These are phyloP conservation scores for Schizothecium vesticola DNA, from an alignment of 495 filamentous ascomycete genomes.

Conservation along the genomic window DNA sequence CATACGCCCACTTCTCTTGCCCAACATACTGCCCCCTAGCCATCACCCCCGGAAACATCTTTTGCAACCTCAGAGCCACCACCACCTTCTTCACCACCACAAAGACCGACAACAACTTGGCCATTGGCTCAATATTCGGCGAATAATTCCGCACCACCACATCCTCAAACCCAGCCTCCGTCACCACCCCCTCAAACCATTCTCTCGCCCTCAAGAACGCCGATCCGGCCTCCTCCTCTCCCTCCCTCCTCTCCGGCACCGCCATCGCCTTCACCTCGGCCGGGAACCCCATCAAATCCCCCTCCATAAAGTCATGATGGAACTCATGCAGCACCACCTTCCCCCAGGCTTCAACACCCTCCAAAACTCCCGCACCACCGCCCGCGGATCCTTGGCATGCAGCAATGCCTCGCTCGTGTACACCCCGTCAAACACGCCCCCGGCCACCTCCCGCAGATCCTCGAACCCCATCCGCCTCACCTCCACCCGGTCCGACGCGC, in stretches of 20 bases:
- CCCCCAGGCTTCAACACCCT: slow-evolving; percentile 5
- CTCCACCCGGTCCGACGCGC: background rate
- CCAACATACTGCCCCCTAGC: slow-evolving; percentile 1
- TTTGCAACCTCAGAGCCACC: background rate
- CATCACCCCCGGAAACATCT: slow-evolving; percentile 2
- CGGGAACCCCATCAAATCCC: background rate
- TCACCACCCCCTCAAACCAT: background rate
- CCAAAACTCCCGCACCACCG: background rate
- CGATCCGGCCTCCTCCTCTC: background rate
- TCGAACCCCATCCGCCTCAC: background rate
- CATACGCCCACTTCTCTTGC: slow-evolving; percentile 7
- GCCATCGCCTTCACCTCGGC: background rate
- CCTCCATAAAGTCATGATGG: slow-evolving; percentile 7
- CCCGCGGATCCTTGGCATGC: background rate
- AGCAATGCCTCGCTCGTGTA: slow-evolving; percentile 9
- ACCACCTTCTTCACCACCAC: background rate
- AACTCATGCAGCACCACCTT: slow-evolving; percentile 8
- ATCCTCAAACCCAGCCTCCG: background rate
- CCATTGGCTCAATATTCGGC: slow-evolving; percentile 9
- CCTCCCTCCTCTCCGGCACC: background rate
- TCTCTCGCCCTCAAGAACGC: slow-evolving; percentile 1
- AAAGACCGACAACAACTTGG: background rate
- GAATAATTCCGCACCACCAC: slow-evolving; percentile 7
- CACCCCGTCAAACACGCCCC: background rate
- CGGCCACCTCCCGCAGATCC: background rate